Conservation (phyloP, 768 basidiomycete genomes). For the Cystobasidium tubakii region DNA sequence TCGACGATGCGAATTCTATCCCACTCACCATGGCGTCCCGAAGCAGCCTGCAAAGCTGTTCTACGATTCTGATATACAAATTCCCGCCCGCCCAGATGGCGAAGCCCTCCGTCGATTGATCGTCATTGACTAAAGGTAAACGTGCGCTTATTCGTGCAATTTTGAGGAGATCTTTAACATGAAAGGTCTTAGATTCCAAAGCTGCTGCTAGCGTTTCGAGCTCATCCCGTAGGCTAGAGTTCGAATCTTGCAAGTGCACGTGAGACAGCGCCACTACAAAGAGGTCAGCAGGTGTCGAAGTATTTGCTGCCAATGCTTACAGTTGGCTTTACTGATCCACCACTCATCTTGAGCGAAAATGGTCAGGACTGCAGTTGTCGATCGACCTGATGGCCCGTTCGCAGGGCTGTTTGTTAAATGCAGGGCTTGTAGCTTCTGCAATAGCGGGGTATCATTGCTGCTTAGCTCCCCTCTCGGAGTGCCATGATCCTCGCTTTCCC, state of each 20-base stretch:
- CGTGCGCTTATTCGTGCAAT: background rate
- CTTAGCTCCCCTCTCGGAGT: background rate
- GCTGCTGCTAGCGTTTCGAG: background rate
- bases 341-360: slow-evolving; percentile 19
- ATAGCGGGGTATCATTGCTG: background rate
- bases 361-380: background rate
- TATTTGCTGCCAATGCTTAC: background rate
- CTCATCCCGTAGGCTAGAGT: background rate
- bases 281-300: background rate
- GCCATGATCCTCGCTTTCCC: background rate
- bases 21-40: slow-evolving; percentile 2
- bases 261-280: background rate
- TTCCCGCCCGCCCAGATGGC: slow-evolving; percentile 14
- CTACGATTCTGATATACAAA: slow-evolving; percentile 7
- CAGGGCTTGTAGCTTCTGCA: slow-evolving; percentile 6
- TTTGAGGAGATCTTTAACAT: background rate
- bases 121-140: background rate
- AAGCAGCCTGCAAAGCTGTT: background rate
- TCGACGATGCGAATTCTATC: background rate
- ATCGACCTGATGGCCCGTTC: background rate
- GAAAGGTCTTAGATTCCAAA: background rate
- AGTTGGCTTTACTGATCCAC: slow-evolving; percentile 31
- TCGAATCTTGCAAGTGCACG: background rate
- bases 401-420: slow-evolving; percentile 27
- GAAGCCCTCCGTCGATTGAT: background rate